Evolutionary conservation across 148 eudicot species (phyloP), one percentile per base, ranked within the genome.

Genomic region (Rheum nobile): DNA sequence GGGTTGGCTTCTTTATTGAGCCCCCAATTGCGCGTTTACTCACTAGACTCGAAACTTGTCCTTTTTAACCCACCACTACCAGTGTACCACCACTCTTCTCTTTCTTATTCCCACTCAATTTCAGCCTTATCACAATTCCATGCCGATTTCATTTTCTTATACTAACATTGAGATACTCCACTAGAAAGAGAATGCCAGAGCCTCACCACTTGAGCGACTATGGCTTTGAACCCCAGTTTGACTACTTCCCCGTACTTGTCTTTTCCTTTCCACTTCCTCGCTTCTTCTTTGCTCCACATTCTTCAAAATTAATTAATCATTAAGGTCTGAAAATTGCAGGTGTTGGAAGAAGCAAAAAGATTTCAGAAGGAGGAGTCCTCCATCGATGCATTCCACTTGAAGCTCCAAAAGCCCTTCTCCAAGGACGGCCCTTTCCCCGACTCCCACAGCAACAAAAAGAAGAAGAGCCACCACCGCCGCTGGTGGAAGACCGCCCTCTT

Each of bases 191-290:
- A 2, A 82, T 89, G 35, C 24, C 80, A 5, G 85, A 89, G 69
- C 88, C 98, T 69, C 90, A 86, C 29, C 95, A 87, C 77, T 91
- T 89, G 79, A 89, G 85, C 55, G 98, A 93, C 84, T 89, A 89
- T 44, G 96, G 93, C 54, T 94, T 94, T 42, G 97, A 91, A 65
- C 90, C 97, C 41, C 97, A 91, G 63, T 38, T 94, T 65, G 90
- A 91, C 77, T 94, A 88, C 68, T 91, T 89, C 67, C 97, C 89
- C 91, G 98, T 93, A 71, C 19, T 0, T 0, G 34, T 8, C 43
- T 17, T 48, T 8, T 4, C 7, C 52, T 29, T 67, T 4, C 6
- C 26, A 4, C 4, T 1, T 17, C n/a, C 1, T 0, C 6, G 4
- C 43, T 32, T 14, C 12, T 32, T 52, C 14, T 19, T 11, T 43